A percentile compares a stretch with the other conserved stretches of the same genome.
phyloP scores from a whole-genome alignment of 2,329 filamentous ascomycete species.

The Neobulgaria alba region DNA sequence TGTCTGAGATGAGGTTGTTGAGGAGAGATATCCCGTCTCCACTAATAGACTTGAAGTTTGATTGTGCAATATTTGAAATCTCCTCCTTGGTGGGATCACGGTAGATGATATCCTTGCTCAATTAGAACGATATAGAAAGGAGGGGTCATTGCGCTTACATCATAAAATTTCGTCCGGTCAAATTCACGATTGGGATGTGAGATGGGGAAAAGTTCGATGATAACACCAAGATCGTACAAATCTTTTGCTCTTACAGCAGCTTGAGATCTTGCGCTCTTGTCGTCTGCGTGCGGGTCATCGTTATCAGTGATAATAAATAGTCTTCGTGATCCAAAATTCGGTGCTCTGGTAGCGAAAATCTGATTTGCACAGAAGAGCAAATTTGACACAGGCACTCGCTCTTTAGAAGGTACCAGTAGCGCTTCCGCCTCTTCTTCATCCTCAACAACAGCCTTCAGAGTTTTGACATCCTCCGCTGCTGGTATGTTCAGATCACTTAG shows the following conservation, averaged over 20 bases:
- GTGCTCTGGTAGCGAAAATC: constrained; percentile 88
- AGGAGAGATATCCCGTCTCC: constrained; percentile 72
- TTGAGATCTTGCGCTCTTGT: constrained; percentile 64
- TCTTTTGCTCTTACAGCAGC: constrained; percentile 88
- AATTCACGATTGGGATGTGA: constrained; percentile 63
- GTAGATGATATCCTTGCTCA: constrained; percentile 75
- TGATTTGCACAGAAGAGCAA: constrained; percentile 93
- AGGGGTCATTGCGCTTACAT: constrained; percentile 46
- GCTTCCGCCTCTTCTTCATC: constrained; percentile 64
- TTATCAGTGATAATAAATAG: constrained; percentile 96
- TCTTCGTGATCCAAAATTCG: constrained; percentile 86
- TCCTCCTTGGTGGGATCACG: constrained; percentile 65
- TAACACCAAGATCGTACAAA: constrained; percentile 84
- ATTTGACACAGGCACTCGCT: constrained; percentile 73
- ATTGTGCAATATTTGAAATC: constrained; percentile 44
- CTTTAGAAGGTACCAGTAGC: constrained; percentile 60
- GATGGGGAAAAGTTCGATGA: constrained; percentile 89
- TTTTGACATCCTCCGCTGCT: constrained; percentile 77
- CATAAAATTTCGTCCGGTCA: constrained; percentile 80
- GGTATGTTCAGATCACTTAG: constrained; percentile 83
- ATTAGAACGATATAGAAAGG: constrained; percentile 14
- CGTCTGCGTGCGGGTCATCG: constrained; percentile 69
- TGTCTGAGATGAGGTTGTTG: constrained; percentile 72
- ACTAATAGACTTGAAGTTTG: constrained; percentile 53
- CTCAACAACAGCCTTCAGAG: constrained; percentile 65